Percentiles rank a stretch among this genome's conserved stretches.
These are phyloP conservation scores for Trichoderma aggressivum DNA, from an alignment of 2,329 filamentous ascomycete species.

Conservation along the genomic window DNA sequence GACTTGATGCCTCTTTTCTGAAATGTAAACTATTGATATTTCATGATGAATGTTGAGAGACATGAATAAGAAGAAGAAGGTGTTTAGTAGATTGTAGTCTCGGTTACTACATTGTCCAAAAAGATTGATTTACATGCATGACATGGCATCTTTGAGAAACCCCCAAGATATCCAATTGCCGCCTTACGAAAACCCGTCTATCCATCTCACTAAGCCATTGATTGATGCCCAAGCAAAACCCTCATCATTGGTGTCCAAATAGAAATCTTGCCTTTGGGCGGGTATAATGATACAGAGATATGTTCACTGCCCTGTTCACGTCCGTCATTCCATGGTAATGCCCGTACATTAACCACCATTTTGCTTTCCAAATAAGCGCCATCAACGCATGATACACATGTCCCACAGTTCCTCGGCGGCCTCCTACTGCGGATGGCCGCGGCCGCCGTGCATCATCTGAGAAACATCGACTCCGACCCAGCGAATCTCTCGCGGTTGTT, in stretches of 20 bases:
- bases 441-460: slow-evolving; percentile 23
- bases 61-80: not conserved
- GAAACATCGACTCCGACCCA: slow-evolving; percentile 24
- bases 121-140: not conserved
- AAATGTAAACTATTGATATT: not conserved
- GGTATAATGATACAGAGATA: slow-evolving; percentile 18
- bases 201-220: slow-evolving; percentile 1
- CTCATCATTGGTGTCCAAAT: not conserved
- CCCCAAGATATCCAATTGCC: not conserved
- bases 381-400: not conserved
- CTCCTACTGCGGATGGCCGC: slow-evolving; percentile 6
- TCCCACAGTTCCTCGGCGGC: not conserved
- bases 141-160: not conserved
- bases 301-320: slow-evolving; percentile 1
- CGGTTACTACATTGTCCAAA: not conserved
- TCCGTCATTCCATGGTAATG: not conserved
- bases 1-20: not conserved
- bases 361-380: not conserved
- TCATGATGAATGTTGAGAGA: not conserved
- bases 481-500: slow-evolving; percentile 20
- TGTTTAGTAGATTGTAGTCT: not conserved
- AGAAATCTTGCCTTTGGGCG: not conserved
- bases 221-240: not conserved
- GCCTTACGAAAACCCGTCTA: not conserved
- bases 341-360: not conserved